A percentile compares a stretch with the other conserved stretches of the same genome.
phyloP scores from a whole-genome alignment of 2,329 filamentous ascomycete species.

The Diaporthe sp. region DNA sequence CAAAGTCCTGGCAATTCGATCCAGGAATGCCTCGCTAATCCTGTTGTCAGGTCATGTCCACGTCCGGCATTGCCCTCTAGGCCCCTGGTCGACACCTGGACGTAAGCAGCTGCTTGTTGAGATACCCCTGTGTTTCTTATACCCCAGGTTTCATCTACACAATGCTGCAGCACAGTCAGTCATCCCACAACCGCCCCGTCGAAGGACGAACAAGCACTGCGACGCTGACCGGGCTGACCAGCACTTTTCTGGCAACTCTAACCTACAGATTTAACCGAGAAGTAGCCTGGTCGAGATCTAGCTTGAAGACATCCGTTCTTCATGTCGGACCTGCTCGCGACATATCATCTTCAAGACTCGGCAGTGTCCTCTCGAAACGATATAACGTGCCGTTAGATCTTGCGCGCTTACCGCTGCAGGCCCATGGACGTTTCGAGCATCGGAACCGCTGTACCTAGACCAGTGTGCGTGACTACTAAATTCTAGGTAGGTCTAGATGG shows the following conservation, averaged over 20 bases:
- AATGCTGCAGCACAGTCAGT: constrained; percentile 18
- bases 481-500: not conserved
- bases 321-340: not conserved
- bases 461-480: not conserved
- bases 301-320: not conserved
- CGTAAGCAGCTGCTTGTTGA: constrained; percentile 1
- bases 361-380: constrained; percentile 10
- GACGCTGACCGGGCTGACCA: constrained; percentile 2
- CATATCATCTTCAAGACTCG: not conserved
- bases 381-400: not conserved
- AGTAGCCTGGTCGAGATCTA: constrained; percentile 6
- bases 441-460: not conserved
- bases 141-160: constrained; percentile 31
- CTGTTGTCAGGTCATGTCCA: constrained; percentile 13
- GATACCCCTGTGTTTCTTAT: constrained; percentile 29
- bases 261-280: not conserved
- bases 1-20: constrained; percentile 17
- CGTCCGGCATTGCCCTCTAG: constrained; percentile 1
- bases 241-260: not conserved
- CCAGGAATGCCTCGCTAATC: constrained; percentile 26
- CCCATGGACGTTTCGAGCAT: constrained; percentile 1
- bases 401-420: not conserved
- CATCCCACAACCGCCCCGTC: constrained; percentile 9
- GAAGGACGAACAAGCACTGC: constrained; percentile 26
- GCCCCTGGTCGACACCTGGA: constrained; percentile 1